Evolutionary conservation across 495 filamentous ascomycete genomes (phyloP), one percentile per base, ranked within the genome.

Genomic region (Rostrohypoxylon terebratum): DNA sequence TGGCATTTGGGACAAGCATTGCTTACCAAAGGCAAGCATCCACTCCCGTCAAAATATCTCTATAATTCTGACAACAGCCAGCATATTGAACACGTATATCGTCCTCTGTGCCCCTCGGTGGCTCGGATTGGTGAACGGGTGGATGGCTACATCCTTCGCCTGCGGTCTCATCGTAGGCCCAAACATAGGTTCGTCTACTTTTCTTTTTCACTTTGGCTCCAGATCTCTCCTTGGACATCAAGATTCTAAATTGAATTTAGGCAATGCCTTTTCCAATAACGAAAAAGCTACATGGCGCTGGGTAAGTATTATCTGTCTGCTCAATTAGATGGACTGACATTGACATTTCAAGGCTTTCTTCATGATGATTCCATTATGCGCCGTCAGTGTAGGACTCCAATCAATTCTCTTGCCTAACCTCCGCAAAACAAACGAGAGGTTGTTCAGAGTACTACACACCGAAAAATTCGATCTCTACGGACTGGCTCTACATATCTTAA

Each of bases 311-410:
- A 20, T 9, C 8, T 47, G 16, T 11, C 23, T 23, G 36, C 21
- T 23, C 8, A 7, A 20, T 25, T 14, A 31, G 13, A 28, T 5
- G 23, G 1, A 16, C 11, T 33, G 6, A 25, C 36, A 57, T 57
- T 71, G 58, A 74, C 36, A 31, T 5, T 20, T 13, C 5, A 51
- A 74, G 71, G 83, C 85, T 5, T 91, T 92, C 69, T 92, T 91
- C 75, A 85, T 92, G 70, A 90, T 90, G 57, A 83, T 92, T 7
- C 78, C 80, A 36, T 77, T 91, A 23, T 86, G 85, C 4, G 88
- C 63, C 11, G 65, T 85, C 21, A 84, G 83, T 45, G 76, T 85
- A 2, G 83, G 86, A 0, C 81, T 87, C 23, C 89, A 86, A 69
- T 40, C 90, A 50, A 82, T 88, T 62, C 70, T 87, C 21, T 73